Base-by-base conservation (phyloP, 2,329 filamentous ascomycete species). In the Epichloe glyceriae region DNA sequence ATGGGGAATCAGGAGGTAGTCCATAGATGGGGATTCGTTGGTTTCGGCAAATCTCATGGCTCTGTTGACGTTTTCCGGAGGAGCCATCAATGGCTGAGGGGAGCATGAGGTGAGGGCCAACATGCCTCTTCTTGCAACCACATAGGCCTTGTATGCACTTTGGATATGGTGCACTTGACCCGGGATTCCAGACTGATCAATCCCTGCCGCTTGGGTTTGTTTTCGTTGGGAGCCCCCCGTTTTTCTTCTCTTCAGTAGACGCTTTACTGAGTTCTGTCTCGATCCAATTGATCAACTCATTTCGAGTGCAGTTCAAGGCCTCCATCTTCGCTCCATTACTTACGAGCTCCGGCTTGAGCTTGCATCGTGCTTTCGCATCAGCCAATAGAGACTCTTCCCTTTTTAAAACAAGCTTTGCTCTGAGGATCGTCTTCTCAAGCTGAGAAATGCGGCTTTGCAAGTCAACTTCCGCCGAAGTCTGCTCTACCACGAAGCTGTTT, bases 241-340 rank as follows among this genome's bases (percentile, higher is more conserved):
- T 61, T 20, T 57, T 64, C 4, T 66, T 67, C 0, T 61, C 65
- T 3, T 66, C 68, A 0, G 42, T 34, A 4, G 72, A 70, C 2
- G 78, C 77, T 50, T 76, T 78, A 48, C 71, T 67, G 20, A 85
- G 65, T 60, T 84, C 82, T 5, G 66, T 68, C 61, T 85, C 81
- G 51, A 85, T 82, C 81, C 81, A 85, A 51, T 65, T 70, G 52
- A 85, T 83, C 47, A 85, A 70, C 54, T 79, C 76, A 48, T 75
- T 74, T 15, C 82, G 72, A 11, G 80, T 78, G 7, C 67, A 67
- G 41, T 71, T 73, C 10, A 85, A 65, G 14, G 81, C 81, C 46
- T 72, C 67, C 3, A 80, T 56, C 54, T 74, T 77, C 15, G 67
- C 61, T 3, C 61, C 60, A 40, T 66, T 63, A 53, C 65, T 66